A percentile compares a stretch with the other conserved stretches of the same genome.
phyloP scores from a whole-genome alignment of 306 rosid genomes.

The Prosopis cineraria region DNA sequence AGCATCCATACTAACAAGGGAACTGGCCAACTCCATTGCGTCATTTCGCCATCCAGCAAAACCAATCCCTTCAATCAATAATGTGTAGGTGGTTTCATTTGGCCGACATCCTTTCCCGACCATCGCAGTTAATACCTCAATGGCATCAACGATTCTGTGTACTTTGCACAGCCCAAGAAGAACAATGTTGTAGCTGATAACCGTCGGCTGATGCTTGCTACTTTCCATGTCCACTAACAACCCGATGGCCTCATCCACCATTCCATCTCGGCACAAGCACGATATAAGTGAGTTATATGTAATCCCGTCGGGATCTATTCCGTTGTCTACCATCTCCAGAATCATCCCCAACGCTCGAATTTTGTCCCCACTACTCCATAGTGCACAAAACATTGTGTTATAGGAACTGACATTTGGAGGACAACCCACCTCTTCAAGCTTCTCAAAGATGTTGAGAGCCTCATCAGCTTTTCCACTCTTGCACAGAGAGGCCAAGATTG shows the following conservation, averaged over 20 bases:
- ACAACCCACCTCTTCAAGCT: constrained; percentile 71
- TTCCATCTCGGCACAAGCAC: constrained; percentile 84
- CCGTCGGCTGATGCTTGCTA: constrained; percentile 51
- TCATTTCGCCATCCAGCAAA: constrained; percentile 80
- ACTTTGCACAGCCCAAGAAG: constrained; percentile 81
- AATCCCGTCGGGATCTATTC: constrained; percentile 66
- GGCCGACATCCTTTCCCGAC: constrained; percentile 66
- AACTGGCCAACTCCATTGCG: constrained; percentile 71
- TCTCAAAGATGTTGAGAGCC: constrained; percentile 70
- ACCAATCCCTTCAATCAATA: constrained; percentile 77
- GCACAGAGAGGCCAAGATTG: constrained; percentile 73
- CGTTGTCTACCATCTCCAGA: constrained; percentile 65
- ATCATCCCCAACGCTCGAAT: constrained; percentile 67
- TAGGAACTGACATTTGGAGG: constrained; percentile 86
- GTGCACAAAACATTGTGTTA: constrained; percentile 78
- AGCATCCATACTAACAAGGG: constrained; percentile 52
- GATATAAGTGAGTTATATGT: constrained; percentile 83
- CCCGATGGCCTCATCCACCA: constrained; percentile 81
- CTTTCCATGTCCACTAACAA: constrained; percentile 76
- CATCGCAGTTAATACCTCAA: constrained; percentile 71
- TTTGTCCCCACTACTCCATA: constrained; percentile 75
- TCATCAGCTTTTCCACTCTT: constrained; percentile 66
- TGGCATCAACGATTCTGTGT: constrained; percentile 59
- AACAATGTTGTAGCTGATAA: constrained; percentile 72
- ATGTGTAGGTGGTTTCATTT: constrained; percentile 65